These are phyloP conservation scores for Phytophthora uliginosa DNA, from an alignment of 352 stramenopile species.

Conservation along the genomic window DNA sequence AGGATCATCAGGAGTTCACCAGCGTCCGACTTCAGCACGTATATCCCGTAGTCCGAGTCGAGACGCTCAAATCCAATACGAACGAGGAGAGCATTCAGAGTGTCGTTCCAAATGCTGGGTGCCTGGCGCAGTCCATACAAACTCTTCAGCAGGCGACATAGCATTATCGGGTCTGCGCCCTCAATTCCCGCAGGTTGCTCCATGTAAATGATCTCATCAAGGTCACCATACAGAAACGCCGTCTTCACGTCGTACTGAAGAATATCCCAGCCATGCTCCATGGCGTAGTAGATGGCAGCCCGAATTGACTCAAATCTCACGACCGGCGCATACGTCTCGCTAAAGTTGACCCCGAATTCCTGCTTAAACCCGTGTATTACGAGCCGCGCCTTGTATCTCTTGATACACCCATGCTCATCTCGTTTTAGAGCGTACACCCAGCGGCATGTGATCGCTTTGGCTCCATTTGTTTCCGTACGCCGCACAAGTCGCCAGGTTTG, in stretches of 20 bases:
- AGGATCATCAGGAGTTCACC: neutral
- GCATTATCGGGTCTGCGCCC: neutral
- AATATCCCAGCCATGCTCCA: slow-evolving; percentile 2
- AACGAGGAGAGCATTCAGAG: neutral
- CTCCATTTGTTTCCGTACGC: neutral
- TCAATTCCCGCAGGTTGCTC: neutral
- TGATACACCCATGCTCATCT: slow-evolving; percentile 13
- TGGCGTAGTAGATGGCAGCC: slow-evolving; percentile 20
- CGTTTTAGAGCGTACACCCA: slow-evolving; percentile 27
- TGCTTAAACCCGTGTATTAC: slow-evolving; percentile 31
- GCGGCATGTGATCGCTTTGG: slow-evolving; percentile 1
- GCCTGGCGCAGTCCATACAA: slow-evolving; percentile 22
- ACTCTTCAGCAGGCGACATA: slow-evolving; percentile 13
- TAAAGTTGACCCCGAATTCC: slow-evolving; percentile 26
- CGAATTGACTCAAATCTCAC: slow-evolving; percentile 29
- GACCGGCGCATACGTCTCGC: slow-evolving; percentile 26
- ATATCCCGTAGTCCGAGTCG: neutral
- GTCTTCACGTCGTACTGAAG: slow-evolving; percentile 27
- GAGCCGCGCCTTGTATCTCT: slow-evolving; percentile 25
- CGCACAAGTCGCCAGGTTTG: neutral
- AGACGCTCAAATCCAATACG: neutral
- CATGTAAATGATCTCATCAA: slow-evolving; percentile 19
- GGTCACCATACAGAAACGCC: slow-evolving; percentile 13
- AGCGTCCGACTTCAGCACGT: neutral
- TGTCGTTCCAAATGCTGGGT: slow-evolving; percentile 17